Evolutionary conservation across 805 yeast genomes (phyloP), one percentile per base, ranked within the genome.

Genomic region (Saturnispora halmiae): DNA sequence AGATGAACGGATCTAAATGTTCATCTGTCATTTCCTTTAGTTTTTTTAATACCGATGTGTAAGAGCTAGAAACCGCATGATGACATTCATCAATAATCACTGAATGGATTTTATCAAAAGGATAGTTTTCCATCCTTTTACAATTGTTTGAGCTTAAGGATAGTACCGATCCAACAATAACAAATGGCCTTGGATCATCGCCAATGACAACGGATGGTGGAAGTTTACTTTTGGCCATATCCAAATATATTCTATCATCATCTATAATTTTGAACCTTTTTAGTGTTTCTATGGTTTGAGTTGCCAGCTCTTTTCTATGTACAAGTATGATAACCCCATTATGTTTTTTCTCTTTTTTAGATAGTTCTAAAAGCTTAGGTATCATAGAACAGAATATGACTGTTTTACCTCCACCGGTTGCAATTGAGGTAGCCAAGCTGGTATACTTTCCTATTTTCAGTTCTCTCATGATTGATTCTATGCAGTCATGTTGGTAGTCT

Each of bases 361-460:
- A 43, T 26, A 61, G 47, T 5, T 34, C 32, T 1, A 59, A 52
- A 4, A 63, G 27, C 24, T 61, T 53, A 0, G 74, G 69, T 3
- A 82, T 71, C 31, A 81, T 49, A 47, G 71, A 71, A 0, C 82
- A 59, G 54, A 85, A 82, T 1, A 84, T 77, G 10, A 86, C 85
- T 0, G 96, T 88, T 52, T 88, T 88, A 4, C 97, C 97, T 10
- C 95, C 92, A 0, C 97, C 97, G 0, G 97, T 90, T 11, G 96
- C 95, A 29, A 88, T 58, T 22, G 86, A 81, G 2, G 86, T 87
- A 0, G 90, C 96, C 0, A 86, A 72, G 36, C 92, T 65, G 15
- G 67, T 59, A 2, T 59, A 50, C 1, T 49, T 24, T 0, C 59
- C 51, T 2, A 81, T 4, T 5, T 34, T 15, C 10, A 51, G 54